Base-by-base conservation (phyloP, 2,329 filamentous ascomycete species). In the Curvularia hawaiiensis region DNA sequence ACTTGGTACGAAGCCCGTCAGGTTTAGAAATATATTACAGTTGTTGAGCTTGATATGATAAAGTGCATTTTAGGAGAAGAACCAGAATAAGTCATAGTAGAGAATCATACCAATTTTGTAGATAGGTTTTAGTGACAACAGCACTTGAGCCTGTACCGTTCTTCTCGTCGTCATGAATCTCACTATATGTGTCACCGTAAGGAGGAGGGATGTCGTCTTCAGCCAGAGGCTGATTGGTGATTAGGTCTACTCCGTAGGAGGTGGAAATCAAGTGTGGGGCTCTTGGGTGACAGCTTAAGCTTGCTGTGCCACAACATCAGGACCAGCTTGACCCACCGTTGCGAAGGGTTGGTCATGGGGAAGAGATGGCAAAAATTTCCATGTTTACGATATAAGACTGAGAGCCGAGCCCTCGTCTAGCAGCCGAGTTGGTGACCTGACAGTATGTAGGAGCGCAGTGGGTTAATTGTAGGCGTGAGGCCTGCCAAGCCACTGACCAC, bases 401-500 rank as follows among this genome's bases (percentile, higher is more conserved):
- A 31, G 44, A 20, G n/a, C 10, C 2, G 18, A 46, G 26, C 44
- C 26, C 26, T 14, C 11, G n/a, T 10, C 3, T 31, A 12, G 7
- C 2, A 16, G 31, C 10, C 5, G 3, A 12, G 44, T 20, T 31
- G 44, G 44, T 18, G 44, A 18, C 28, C n/a, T 14, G 1, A 45
- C 3, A 7, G 26, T 7, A 7, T 28, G 26, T 28, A 28, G 26
- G 26, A 28, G 9, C 12, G 46, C 45, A 35, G 50, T 45, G 45
- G 50, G 54, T 40, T 40, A 46, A 31, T 41, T 28, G 49, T 50
- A 24, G 45, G 50, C 52, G 47, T 56, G 60, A 45, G 14, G 20
- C 20, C 33, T 50, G 62, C 64, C 62, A 63, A 68, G 62, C 54
- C 59, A 69, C 35, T 49, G 26, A 54, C 51, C 55, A 71, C 68